Percentiles rank a stretch among this genome's conserved stretches.
Conservation (phyloP, 345 rosid genomes). For the Physaria fendleri region DNA sequence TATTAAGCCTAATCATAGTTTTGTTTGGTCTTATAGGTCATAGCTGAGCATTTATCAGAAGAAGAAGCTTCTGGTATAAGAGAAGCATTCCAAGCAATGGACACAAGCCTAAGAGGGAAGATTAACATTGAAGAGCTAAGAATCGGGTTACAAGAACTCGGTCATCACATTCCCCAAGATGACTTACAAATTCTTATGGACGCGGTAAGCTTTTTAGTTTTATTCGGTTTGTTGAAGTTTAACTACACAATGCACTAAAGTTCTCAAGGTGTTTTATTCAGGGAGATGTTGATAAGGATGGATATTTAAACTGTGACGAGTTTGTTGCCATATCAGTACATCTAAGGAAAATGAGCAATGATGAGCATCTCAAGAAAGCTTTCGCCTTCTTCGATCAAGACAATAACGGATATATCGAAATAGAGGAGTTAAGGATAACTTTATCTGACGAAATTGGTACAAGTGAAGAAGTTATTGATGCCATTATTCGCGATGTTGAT, state of each 20-base stretch:
- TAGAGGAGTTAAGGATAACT: slow-evolving; percentile 73
- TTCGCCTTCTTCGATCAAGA: slow-evolving; percentile 74
- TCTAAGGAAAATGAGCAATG: slow-evolving; percentile 85
- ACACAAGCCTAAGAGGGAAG: slow-evolving; percentile 70
- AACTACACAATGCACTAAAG: background rate
- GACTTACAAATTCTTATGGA: slow-evolving; percentile 96
- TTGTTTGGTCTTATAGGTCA: slow-evolving; percentile 40
- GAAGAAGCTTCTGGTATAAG: slow-evolving; percentile 95
- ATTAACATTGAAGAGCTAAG: slow-evolving; percentile 75
- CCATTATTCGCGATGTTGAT: slow-evolving; percentile 92
- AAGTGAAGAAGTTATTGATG: slow-evolving; percentile 67
- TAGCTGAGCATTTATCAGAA: slow-evolving; percentile 89
- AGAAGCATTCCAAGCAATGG: slow-evolving; percentile 85
- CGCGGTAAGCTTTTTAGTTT: slow-evolving; percentile 52
- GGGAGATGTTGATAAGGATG: slow-evolving; percentile 91
- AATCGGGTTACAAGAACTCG: slow-evolving; percentile 74
- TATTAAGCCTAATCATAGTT: background rate
- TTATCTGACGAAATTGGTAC: slow-evolving; percentile 67
- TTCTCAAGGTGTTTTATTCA: slow-evolving; percentile 35
- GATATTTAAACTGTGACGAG: slow-evolving; percentile 68
- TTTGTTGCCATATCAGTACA: slow-evolving; percentile 91
- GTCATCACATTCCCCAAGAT: slow-evolving; percentile 60
- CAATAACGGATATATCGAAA: slow-evolving; percentile 73
- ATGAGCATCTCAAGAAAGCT: slow-evolving; percentile 83
- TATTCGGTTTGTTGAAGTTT: background rate